These are phyloP conservation scores for Leccinum ochraceum DNA, from an alignment of 768 basidiomycete species.

Conservation along the genomic window DNA sequence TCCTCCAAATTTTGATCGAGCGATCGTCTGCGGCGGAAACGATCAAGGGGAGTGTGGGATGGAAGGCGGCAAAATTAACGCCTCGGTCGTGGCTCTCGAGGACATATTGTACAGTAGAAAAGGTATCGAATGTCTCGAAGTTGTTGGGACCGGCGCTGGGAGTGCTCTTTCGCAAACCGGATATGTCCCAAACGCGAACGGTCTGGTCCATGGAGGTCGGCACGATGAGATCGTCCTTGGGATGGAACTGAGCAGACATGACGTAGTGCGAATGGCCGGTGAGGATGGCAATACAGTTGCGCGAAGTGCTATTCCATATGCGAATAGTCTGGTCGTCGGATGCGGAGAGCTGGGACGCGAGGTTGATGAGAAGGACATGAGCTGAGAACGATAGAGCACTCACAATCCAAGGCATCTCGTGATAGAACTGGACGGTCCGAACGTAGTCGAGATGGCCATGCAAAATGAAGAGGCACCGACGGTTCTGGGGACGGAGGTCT, in stretches of 20 bases:
- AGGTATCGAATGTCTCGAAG: conserved; percentile 87
- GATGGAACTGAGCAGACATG: conserved; percentile 98
- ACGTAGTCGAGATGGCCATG: conserved; percentile 97
- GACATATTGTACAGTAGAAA: conserved; percentile 96
- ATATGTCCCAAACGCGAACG: conserved; percentile 99
- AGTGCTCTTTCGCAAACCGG: conserved; percentile 88
- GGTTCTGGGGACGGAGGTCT: conserved; percentile 86
- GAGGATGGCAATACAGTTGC: conserved; percentile 97
- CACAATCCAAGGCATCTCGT: conserved; percentile 99
- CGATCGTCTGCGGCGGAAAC: conserved; percentile 97
- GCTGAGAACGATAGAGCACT: conserved; percentile 33
- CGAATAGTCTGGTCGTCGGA: conserved; percentile 99
- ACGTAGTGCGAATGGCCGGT: conserved; percentile 99
- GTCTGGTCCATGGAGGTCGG: conserved; percentile 99
- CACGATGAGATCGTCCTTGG: conserved; percentile 97
- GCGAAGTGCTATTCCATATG: conserved; percentile 99
- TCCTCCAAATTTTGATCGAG: conserved; percentile 98
- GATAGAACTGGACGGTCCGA: conserved; percentile 96
- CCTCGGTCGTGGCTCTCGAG: conserved; percentile 95
- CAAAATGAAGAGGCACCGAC: conserved; percentile 88
- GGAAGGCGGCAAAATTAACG: conserved; percentile 97
- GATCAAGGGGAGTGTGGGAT: conserved; percentile 94
- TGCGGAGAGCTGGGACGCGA: conserved; percentile 63
- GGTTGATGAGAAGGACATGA: conserved; percentile 20
- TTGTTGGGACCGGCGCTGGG: conserved; percentile 65